Evolutionary conservation across 306 rosid species (phyloP), one percentile per base, ranked within the genome.

Genomic region (Quercus cerris): DNA sequence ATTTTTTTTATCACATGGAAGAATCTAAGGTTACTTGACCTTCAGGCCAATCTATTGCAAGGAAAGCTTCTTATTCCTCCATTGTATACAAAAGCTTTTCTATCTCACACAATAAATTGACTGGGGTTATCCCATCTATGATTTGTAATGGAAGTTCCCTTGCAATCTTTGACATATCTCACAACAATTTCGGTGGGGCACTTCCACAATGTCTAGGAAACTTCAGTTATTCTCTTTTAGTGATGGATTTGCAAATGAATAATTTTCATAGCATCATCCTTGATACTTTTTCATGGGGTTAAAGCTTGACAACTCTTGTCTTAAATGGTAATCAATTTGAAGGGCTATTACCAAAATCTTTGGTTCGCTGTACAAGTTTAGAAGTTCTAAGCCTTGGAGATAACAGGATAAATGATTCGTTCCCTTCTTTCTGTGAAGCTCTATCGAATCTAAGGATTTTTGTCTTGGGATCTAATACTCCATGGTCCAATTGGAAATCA

Each of bases 241-340:
- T 46, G 3, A 25, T 88, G 71, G 88, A 86, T 74, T 1, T 88
- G 18, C 77, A 69, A 13, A 73, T 3, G 13, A 88, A 88, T 49
- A 79, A 33, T 6, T 79, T 88, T 62, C 4, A 20, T 1, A 86
- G 91, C 14, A 57, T 28, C 5, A 13, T 88, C 2, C 88, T 84
- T 7, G 0, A 0, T 1, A 22, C 1, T 1, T 78, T 78, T 78
- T 41, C 77, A 0, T 7, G 20, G 14, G 10, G 0, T 30, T 80
- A 78, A 52, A 3, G 0, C 2, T 51, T 84, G 7, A n/a, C 57
- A 56, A 78, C 70, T 23, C 55, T 82, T 12, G 74, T 76, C 17
- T 52, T 87, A 2, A 78, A 82, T 38, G 71, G 31, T 12, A 87
- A 90, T 18, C 86, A 8, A 6, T 20, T 86, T 28, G 58, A 78